Evolutionary conservation across 2,329 filamentous ascomycete species (phyloP), one percentile per base, ranked within the genome.

Genomic region (Hymenoscyphus linearis): DNA sequence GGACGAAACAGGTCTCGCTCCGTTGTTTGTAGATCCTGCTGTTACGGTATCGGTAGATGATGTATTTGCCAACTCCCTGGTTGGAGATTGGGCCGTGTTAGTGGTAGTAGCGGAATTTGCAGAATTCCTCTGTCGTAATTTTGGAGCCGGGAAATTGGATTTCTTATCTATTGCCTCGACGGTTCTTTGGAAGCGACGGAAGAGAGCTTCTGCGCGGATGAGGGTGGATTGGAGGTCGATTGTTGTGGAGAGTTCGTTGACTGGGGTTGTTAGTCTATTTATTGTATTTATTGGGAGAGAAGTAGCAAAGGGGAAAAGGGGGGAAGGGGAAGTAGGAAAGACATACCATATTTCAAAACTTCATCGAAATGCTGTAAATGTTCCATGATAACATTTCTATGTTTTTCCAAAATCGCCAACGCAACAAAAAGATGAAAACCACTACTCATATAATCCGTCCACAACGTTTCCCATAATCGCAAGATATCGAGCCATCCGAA

Each of bases 381-480:
- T 60, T 89, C 85, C 88, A 99, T 96, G 64, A 99, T 98, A 13
- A 98, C 89, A 71, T 93, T 89, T n/a, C 93, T 81, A 71, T 98
- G 95, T 76, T 96, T 96, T 75, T 99, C 95, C 26, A 99, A 76
- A 44, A 99, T 96, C 0, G 95, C 93, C 50, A 99, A 77, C 0
- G 96, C 95, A 64, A 99, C 82, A 72, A 99, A 99, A 14, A 99
- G 79, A 72, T 98, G 95, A 76, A 98, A 99, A 72, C 90, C 92
- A 68, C 90, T 90, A 70, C 85, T 93, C 63, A 91, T 76, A 69
- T 88, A 95, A 73, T 99, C 95, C 1, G 95, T 98, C 95, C 96
- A 99, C 2, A 98, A 78, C 0, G 84, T 82, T 75, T 99, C 95
- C 95, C 95, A 99, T 3, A 99, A 78, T 18, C 90, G 84, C 36